Conservation (phyloP, 768 basidiomycete genomes). For the Suillus lakei region DNA sequence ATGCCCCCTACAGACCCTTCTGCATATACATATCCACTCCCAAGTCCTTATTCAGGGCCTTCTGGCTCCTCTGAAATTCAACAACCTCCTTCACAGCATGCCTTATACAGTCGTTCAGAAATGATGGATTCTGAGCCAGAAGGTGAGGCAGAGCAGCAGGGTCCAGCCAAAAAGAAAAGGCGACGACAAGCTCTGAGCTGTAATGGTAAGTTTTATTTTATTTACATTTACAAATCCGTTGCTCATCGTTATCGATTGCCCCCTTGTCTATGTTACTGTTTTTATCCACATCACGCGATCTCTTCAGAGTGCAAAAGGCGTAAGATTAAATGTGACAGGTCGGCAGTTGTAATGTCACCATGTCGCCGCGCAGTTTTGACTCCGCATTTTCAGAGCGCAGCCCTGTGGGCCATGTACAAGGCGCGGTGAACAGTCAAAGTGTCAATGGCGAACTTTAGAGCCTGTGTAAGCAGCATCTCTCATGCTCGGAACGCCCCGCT, state of each 20-base stretch:
- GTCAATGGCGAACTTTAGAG: constrained; percentile 84
- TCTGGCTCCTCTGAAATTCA: constrained; percentile 35
- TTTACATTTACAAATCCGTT: constrained; percentile 28
- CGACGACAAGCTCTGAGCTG: constrained; percentile 84
- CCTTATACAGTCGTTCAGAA: constrained; percentile 38
- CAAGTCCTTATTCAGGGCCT: constrained; percentile 25
- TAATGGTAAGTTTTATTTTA: constrained; percentile 60
- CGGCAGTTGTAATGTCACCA: constrained; percentile 24
- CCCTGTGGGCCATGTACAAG: constrained; percentile 83
- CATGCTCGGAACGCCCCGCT: constrained; percentile 14
- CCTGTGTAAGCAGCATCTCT: constrained; percentile 60
- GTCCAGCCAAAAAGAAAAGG: constrained; percentile 82
- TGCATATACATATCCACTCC: constrained; percentile 31
- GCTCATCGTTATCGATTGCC: constrained; percentile 27
- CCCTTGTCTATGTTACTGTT: constrained; percentile 15
- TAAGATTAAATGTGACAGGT: constrained; percentile 89
- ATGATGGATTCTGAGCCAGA: constrained; percentile 62
- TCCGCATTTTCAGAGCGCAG: constrained; percentile 55
- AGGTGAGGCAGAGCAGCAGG: constrained; percentile 51
- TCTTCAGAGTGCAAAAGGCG: constrained; percentile 78
- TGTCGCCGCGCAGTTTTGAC: constrained; percentile 24
- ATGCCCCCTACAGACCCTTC: constrained; percentile 31
- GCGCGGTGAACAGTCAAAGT: constrained; percentile 79
- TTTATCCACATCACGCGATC: constrained; percentile 16
- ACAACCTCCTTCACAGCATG: constrained; percentile 20